These are phyloP conservation scores for Epichloe bromicola DNA, from an alignment of 2,329 filamentous ascomycete species.

Conservation along the genomic window DNA sequence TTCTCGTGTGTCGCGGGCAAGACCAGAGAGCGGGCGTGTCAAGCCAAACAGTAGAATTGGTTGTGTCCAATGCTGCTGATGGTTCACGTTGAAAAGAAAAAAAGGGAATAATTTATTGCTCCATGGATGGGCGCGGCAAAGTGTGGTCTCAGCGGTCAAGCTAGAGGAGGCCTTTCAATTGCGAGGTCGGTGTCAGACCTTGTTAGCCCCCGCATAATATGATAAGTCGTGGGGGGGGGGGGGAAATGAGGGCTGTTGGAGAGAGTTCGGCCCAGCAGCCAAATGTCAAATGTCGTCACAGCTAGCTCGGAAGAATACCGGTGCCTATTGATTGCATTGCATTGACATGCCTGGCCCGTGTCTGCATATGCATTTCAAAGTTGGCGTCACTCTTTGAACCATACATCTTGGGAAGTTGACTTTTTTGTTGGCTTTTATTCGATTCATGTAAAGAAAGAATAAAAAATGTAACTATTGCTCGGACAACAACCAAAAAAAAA, in stretches of 20 bases:
- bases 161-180: background rate
- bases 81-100: background rate
- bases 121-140: background rate
- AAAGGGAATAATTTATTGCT: background rate
- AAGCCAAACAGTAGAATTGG: background rate
- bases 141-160: background rate
- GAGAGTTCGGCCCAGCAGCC: background rate
- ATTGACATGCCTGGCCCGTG: background rate
- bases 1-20: background rate
- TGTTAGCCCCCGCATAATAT: conserved; percentile 1
- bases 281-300: background rate
- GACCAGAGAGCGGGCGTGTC: background rate
- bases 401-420: too few relatives aligned
- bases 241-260: background rate
- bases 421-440: background rate
- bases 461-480: background rate
- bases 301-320: background rate
- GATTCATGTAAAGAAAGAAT: background rate
- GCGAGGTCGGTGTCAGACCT: conserved; percentile 3
- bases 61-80: background rate
- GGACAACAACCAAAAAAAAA: background rate
- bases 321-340: background rate
- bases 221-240: background rate
- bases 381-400: too few relatives aligned
- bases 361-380: background rate